Evolutionary conservation across 2,329 filamentous ascomycete species (phyloP), one percentile per base, ranked within the genome.

Genomic region (Periconia sp.): DNA sequence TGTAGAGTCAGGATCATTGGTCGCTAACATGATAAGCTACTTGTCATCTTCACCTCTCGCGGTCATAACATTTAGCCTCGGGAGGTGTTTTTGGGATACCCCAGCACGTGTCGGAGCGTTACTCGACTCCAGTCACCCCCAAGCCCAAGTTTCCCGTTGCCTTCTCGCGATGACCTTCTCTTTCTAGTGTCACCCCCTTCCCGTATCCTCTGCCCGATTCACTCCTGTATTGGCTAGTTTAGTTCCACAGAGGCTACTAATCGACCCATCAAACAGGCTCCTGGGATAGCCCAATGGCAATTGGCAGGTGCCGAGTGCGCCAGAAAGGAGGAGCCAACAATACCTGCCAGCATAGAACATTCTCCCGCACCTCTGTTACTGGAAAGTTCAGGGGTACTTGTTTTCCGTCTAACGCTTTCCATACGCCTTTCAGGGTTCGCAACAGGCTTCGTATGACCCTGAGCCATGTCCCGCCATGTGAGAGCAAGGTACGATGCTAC

Each of bases 201-300:
- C 27, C 33, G 33, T 37, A 37, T 11, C 6, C n/a, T 11, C 33
- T 37, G 33, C 15, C 15, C 33, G 13, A 37, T 11, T 37, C 10
- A n/a, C 15, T 37, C 33, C 13, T 11, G 15, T 5, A 37, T 37
- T 11, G 31, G 19, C 45, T 47, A 31, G 19, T 19, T 30, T 31
- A 37, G 20, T 23, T 14, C 33, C 20, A 37, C 40, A 44, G 37
- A 27, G 46, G 42, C 33, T 35, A 23, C 31, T 31, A 23, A 45
- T 40, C 35, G 48, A 41, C 41, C 52, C 48, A 51, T 45, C n/a
- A 33, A 41, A 51, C 52, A 48, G 52, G 48, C 52, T 54, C 53
- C 37, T 49, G 53, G 53, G 46, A 48, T 18, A 49, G 31, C 31
- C 40, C 45, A 14, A 52, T 47, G 45, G 40, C 47, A 30, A 40